These are phyloP conservation scores for Eutrema salsugineum DNA, from an alignment of 441 rosid genomes.

Conservation along the genomic window DNA sequence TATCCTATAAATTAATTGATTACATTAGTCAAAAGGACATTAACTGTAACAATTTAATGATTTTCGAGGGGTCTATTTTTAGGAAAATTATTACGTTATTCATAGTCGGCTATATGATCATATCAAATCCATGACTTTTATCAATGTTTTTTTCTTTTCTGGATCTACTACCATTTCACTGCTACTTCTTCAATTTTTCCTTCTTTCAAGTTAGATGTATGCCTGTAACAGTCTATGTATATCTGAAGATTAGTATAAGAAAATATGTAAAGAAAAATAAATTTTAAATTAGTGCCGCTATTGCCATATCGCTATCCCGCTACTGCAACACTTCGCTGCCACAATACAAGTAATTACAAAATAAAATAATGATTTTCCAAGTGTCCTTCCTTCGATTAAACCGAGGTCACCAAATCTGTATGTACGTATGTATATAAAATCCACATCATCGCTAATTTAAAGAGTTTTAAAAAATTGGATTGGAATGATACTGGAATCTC, in stretches of 20 bases:
- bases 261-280: not conserved
- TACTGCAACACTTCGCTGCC: slow-evolving; percentile 7
- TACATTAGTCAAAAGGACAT: slow-evolving; percentile 9
- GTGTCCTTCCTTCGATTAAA: slow-evolving; percentile 34
- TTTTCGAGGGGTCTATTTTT: not conserved
- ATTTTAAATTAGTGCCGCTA: not conserved
- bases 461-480: not conserved
- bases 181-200: not conserved
- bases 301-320: slow-evolving; percentile 2
- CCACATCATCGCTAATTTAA: not conserved
- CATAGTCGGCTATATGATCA: not conserved
- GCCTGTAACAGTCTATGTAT: not conserved
- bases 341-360: not conserved
- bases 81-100: not conserved
- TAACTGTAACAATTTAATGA: slow-evolving; percentile 3
- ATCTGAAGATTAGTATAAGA: not conserved
- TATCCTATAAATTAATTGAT: slow-evolving; percentile 2
- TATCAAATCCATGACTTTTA: slow-evolving; percentile 1
- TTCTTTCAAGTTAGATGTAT: not conserved
- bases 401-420: slow-evolving; percentile 30
- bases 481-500: not conserved
- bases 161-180: not conserved
- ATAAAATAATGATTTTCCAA: not conserved
- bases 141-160: not conserved
- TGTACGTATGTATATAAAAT: not conserved